These are phyloP conservation scores for Boechera stricta DNA, from an alignment of 345 rosid species.

Conservation along the genomic window DNA sequence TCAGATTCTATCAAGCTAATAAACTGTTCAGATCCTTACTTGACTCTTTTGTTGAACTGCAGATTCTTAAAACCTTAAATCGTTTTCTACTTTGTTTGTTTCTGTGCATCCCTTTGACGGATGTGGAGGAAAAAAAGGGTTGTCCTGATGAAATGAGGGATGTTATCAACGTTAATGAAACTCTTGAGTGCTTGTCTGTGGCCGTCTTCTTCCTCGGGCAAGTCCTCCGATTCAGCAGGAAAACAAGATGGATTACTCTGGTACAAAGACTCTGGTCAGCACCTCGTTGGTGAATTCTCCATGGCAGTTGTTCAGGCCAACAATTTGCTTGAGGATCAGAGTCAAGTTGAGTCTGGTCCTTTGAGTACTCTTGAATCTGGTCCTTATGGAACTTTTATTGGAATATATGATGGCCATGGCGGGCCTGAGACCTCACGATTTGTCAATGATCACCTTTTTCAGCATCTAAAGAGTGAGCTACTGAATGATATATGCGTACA, in stretches of 20 bases:
- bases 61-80: conserved; percentile 10
- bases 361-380: conserved; percentile 84
- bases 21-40: conserved; percentile 12
- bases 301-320: conserved; percentile 90
- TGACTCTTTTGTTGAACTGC: background rate
- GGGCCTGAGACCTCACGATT: conserved; percentile 96
- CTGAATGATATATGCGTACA: background rate
- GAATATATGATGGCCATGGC: conserved; percentile 96
- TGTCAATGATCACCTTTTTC: conserved; percentile 85
- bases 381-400: conserved; percentile 88
- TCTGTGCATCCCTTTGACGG: conserved; percentile 33
- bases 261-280: conserved; percentile 97
- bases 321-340: conserved; percentile 88
- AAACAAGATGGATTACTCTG: conserved; percentile 92
- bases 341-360: conserved; percentile 93
- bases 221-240: conserved; percentile 64
- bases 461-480: conserved; percentile 85
- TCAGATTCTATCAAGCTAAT: background rate
- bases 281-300: conserved; percentile 82
- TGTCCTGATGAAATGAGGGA: conserved; percentile 90
- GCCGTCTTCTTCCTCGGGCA: conserved; percentile 66
- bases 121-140: conserved; percentile 64
- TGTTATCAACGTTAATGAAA: conserved; percentile 88
- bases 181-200: conserved; percentile 86
- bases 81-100: background rate